Conservation (phyloP, 768 basidiomycete species). For the Grammothele lineata region DNA sequence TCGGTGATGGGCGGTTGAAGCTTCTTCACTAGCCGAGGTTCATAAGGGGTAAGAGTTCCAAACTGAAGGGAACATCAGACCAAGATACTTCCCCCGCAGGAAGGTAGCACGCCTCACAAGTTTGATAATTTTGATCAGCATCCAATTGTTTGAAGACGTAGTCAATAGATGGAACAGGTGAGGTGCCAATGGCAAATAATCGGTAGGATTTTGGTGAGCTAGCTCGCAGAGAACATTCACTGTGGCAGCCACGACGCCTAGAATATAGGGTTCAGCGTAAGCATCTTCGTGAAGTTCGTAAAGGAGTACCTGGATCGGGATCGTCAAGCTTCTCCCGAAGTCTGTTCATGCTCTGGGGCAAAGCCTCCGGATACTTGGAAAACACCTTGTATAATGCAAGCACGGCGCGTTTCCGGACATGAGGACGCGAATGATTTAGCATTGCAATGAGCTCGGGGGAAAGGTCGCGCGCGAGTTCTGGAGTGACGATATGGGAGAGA, state of each 20-base stretch:
- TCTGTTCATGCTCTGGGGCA: slow-evolving; percentile 58
- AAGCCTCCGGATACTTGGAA: slow-evolving; percentile 77
- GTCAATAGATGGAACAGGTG: slow-evolving; percentile 91
- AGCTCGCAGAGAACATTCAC: slow-evolving; percentile 95
- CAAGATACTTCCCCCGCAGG: not conserved
- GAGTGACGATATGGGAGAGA: slow-evolving; percentile 78
- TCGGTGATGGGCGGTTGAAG: slow-evolving; percentile 91
- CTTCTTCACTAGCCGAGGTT: slow-evolving; percentile 92
- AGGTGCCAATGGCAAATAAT: slow-evolving; percentile 85
- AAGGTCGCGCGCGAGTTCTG: slow-evolving; percentile 89
- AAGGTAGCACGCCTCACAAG: slow-evolving; percentile 48
- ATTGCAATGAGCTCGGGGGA: slow-evolving; percentile 79
- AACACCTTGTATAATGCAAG: slow-evolving; percentile 79
- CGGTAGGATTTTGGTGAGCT: slow-evolving; percentile 70
- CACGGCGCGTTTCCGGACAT: slow-evolving; percentile 88
- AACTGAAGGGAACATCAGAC: slow-evolving; percentile 51
- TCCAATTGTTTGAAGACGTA: slow-evolving; percentile 97
- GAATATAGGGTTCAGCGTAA: too few species aligned
- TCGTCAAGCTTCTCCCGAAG: slow-evolving; percentile 82
- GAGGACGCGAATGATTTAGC: slow-evolving; percentile 84
- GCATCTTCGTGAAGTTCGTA: too few species aligned
- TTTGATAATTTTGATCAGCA: slow-evolving; percentile 98
- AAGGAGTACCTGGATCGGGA: slow-evolving; percentile 66
- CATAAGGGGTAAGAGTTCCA: slow-evolving; percentile 85
- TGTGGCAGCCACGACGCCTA: slow-evolving; percentile 90